These are phyloP conservation scores for Yamadazyma endophytica DNA, from an alignment of 805 yeast species.

Conservation along the genomic window DNA sequence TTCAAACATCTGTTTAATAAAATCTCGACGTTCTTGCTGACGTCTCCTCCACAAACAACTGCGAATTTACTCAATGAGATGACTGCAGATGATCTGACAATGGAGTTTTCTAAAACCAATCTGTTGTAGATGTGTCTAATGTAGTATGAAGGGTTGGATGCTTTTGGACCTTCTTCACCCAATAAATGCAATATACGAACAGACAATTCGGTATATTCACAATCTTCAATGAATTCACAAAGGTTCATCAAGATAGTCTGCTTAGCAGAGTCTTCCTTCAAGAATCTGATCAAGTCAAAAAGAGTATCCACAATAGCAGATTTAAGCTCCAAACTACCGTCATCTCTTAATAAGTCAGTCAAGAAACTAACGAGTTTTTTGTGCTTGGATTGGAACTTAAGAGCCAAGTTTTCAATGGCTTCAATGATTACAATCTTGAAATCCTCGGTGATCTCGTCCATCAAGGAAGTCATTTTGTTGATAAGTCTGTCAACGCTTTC, in stretches of 20 bases:
- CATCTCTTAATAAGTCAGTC: slow-evolving; percentile 80
- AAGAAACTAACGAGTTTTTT: slow-evolving; percentile 76
- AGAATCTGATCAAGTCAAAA: slow-evolving; percentile 83
- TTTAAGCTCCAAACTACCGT: slow-evolving; percentile 84
- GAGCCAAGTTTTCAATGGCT: slow-evolving; percentile 86
- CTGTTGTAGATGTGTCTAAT: slow-evolving; percentile 96
- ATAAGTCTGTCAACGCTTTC: slow-evolving; percentile 84
- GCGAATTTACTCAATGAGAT: slow-evolving; percentile 90
- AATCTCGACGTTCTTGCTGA: slow-evolving; percentile 66
- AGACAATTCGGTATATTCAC: slow-evolving; percentile 90
- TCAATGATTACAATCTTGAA: slow-evolving; percentile 93
- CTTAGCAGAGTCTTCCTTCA: slow-evolving; percentile 67
- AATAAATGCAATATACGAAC: slow-evolving; percentile 89
- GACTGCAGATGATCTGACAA: slow-evolving; percentile 94
- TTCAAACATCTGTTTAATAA: slow-evolving; percentile 78
- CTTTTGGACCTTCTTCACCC: slow-evolving; percentile 91
- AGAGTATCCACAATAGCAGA: slow-evolving; percentile 87
- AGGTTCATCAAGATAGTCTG: slow-evolving; percentile 80
- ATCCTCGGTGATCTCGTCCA: slow-evolving; percentile 93
- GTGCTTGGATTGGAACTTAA: slow-evolving; percentile 91
- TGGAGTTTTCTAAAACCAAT: slow-evolving; percentile 91
- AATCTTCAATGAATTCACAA: slow-evolving; percentile 97
- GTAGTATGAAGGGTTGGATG: slow-evolving; percentile 81
- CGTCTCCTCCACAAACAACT: slow-evolving; percentile 62
- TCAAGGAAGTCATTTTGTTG: slow-evolving; percentile 78